These are phyloP conservation scores for Pseudoturritis turrita DNA, from an alignment of 345 rosid species.

Conservation along the genomic window DNA sequence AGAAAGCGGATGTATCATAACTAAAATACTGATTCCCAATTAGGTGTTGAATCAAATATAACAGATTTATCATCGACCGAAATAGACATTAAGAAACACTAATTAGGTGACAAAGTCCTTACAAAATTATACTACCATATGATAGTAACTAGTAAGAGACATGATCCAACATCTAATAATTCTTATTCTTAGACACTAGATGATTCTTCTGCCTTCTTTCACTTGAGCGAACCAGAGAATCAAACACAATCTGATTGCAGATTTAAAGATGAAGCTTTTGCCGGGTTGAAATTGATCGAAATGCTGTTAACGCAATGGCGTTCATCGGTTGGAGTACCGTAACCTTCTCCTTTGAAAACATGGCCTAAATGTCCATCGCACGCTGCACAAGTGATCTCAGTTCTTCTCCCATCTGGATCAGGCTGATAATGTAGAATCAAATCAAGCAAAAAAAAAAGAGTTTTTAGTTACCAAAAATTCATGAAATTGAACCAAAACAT, in stretches of 20 bases:
- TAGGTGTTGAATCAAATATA: too few species aligned
- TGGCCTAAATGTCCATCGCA: constrained; percentile 91
- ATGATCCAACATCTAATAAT: too few species aligned
- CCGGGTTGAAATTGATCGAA: constrained; percentile 53
- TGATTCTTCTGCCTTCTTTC: background rate
- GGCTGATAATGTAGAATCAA: constrained; percentile 36
- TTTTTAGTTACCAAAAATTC: background rate
- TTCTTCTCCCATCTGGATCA: constrained; percentile 78
- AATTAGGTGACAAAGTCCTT: too few species aligned
- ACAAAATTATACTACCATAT: too few species aligned
- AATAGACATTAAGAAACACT: too few species aligned
- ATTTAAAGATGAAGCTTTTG: background rate
- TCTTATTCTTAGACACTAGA: background rate
- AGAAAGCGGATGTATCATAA: too few species aligned
- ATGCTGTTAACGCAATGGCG: constrained; percentile 86
- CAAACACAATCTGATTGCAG: background rate
- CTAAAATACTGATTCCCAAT: too few species aligned
- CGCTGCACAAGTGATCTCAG: constrained; percentile 77
- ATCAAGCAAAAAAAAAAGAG: background rate
- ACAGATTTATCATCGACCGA: too few species aligned
- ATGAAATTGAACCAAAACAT: background rate
- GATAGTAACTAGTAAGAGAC: too few species aligned
- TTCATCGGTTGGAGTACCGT: constrained; percentile 67
- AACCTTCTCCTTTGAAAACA: constrained; percentile 84
- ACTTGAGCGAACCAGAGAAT: background rate